Evolutionary conservation across 78 protist genomes (phyloP), one percentile per base, ranked within the genome.

Genomic region (Cavenderia fasciculata): DNA sequence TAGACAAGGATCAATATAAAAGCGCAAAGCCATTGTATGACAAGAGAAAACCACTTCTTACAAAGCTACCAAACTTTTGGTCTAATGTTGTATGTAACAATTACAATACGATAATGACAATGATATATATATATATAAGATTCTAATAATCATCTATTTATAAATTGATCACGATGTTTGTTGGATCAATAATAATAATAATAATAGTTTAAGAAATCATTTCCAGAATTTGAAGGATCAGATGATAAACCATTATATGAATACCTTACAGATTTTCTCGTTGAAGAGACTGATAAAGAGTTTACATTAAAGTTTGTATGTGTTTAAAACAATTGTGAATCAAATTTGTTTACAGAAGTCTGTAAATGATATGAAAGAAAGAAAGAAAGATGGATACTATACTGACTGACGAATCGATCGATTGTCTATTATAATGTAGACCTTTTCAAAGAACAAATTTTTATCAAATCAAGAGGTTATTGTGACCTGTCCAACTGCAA

Each of bases 1-100:
- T 61, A 2, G 69, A 61, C 33, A 61, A 61, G 33, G 69, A 61
- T 14, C 44, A 61, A 34, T 61, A 61, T 10, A 61, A 61, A 34
- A 6, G 4, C n/a, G 4, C 5, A 6, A 61, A 61, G 16, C 21
- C 5, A 61, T 34, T 14, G 5, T 61, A n/a, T 61, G 38, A 18
- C 7, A 61, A 61, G 69, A 29, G 69, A 34, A 40, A 29, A 10
- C 5, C 4, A 34, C 44, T 31, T 4, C 33, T 61, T n/a, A 40
- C 31, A 29, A 61, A 61, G 16, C 16, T 61, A 34, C 44, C n/a
- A 4, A 61, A 61, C 11, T 61, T 61, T 14, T 61, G 69, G 69
- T 31, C n/a, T 29, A 61, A 29, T 61, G 69, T 61, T 40, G 69
- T 61, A 61, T 61, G 69, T 61, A 52, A n/a, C n/a, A n/a, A n/a